Conservation (phyloP, 805 yeast genomes). For the Candida lessepsii region DNA sequence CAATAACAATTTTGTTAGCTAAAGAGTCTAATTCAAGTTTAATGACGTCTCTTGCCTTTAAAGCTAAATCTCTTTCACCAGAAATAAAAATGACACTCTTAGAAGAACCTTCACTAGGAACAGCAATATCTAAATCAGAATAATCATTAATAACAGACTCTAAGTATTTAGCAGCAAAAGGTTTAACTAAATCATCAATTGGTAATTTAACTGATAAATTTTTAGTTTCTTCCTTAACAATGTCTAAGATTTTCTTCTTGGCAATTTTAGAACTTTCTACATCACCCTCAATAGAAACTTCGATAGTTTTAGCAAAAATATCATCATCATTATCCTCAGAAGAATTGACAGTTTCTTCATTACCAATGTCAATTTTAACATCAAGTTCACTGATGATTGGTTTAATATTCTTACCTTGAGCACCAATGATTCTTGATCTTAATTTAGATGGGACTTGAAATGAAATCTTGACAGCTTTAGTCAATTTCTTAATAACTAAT, state of each 20-base stretch:
- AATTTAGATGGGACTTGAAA: constrained; percentile 74
- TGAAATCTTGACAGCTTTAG: constrained; percentile 63
- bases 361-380: constrained; percentile 68
- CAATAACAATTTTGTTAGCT: constrained; percentile 45
- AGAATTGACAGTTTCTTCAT: constrained; percentile 31
- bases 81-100: constrained; percentile 46
- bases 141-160: constrained; percentile 21
- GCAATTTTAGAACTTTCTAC: constrained; percentile 79
- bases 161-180: constrained; percentile 43
- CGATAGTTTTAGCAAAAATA: constrained; percentile 56
- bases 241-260: constrained; percentile 61
- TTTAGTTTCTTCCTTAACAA: constrained; percentile 75
- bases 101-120: constrained; percentile 39
- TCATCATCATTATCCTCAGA: constrained; percentile 45
- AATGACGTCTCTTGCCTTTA: constrained; percentile 53
- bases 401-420: constrained; percentile 78
- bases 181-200: constrained; percentile 43
- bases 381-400: constrained; percentile 71
- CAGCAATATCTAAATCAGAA: constrained; percentile 29
- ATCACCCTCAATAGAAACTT: constrained; percentile 76
- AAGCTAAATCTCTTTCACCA: constrained; percentile 71
- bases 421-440: constrained; percentile 79
- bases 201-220: constrained; percentile 48
- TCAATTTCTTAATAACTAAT: constrained; percentile 70
- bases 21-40: constrained; percentile 45